Evolutionary conservation across 129 eudicot genomes (phyloP).

Genomic region (Artemisia annua): DNA sequence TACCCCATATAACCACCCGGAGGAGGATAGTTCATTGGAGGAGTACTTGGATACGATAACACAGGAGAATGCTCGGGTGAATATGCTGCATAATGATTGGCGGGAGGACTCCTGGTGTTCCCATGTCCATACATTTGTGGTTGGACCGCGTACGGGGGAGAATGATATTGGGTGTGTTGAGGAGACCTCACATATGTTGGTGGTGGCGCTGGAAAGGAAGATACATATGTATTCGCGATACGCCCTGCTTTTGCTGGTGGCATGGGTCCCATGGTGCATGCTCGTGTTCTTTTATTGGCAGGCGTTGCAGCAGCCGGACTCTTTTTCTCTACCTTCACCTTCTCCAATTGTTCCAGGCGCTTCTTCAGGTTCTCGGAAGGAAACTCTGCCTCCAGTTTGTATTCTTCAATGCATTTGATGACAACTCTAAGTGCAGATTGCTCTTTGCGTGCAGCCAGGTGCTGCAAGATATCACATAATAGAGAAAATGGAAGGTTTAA

Average conservation of each 20-base stretch:
- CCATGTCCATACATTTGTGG: constrained; percentile 57
- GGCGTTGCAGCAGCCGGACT: constrained; percentile 73
- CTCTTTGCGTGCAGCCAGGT: constrained; percentile 94
- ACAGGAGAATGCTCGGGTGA: constrained; percentile 75
- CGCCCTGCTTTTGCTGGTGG: constrained; percentile 99
- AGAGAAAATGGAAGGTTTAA: neutral
- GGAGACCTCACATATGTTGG: constrained; percentile 81
- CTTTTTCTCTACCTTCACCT: constrained; percentile 82
- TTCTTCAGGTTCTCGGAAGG: constrained; percentile 89
- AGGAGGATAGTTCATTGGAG: constrained; percentile 70
- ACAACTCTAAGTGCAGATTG: constrained; percentile 94
- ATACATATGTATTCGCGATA: constrained; percentile 82
- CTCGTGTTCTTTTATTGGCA: constrained; percentile 88
- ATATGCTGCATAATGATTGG: constrained; percentile 47
- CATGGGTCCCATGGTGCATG: constrained; percentile 88
- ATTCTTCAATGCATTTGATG: constrained; percentile 93
- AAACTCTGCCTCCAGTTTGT: constrained; percentile 83
- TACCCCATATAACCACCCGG: constrained; percentile 68
- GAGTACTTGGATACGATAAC: constrained; percentile 68
- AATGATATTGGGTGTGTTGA: constrained; percentile 65
- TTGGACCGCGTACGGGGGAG: constrained; percentile 49
- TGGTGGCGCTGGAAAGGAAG: constrained; percentile 79
- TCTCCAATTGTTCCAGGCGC: constrained; percentile 90
- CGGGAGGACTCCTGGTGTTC: constrained; percentile 75
- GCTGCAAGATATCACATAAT: constrained; percentile 40